A percentile compares a stretch with the other conserved stretches of the same genome.
Evolutionary conservation across 1,284 basidiomycete species (phyloP).

Genomic region (Fereydounia khargensis): DNA sequence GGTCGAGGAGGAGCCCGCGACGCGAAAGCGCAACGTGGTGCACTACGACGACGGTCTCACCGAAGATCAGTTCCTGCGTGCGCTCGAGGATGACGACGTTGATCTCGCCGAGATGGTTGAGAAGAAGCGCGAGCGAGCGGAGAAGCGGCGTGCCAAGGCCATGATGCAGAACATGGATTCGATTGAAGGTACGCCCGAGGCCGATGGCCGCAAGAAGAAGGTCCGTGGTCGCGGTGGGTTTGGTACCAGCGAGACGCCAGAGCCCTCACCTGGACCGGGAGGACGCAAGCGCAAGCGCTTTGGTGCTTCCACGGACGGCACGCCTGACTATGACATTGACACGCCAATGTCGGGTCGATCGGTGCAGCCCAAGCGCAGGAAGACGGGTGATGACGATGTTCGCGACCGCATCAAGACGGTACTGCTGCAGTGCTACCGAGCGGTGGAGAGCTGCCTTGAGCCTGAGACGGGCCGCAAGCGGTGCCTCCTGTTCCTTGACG

Average conservation of each 20-base stretch:
- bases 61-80: conserved; percentile 77
- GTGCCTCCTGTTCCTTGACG: conserved; percentile 56
- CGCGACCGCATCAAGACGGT: conserved; percentile 72
- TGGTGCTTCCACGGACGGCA: conserved; percentile 25
- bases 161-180: conserved; percentile 28
- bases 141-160: conserved; percentile 48
- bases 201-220: conserved; percentile 28
- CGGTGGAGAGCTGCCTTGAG: conserved; percentile 70
- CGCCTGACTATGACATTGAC: conserved; percentile 25
- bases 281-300: conserved; percentile 49
- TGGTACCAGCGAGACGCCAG: conserved; percentile 30
- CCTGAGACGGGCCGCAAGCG: conserved; percentile 64
- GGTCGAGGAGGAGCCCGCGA: conserved; percentile 66
- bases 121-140: conserved; percentile 55
- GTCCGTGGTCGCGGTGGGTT: conserved; percentile 8
- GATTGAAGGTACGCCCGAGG: conserved; percentile 40
- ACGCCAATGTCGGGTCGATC: conserved; percentile 15
- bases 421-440: conserved; percentile 75
- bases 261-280: conserved; percentile 41
- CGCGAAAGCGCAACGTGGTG: conserved; percentile 80
- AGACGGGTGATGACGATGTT: conserved; percentile 63
- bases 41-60: conserved; percentile 91
- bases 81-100: conserved; percentile 77
- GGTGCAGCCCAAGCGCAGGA: conserved; percentile 65
- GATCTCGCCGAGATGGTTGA: conserved; percentile 64